phyloP scores from a whole-genome alignment of 2,329 filamentous ascomycete genomes.

The Tolypocladium endophyticum region DNA sequence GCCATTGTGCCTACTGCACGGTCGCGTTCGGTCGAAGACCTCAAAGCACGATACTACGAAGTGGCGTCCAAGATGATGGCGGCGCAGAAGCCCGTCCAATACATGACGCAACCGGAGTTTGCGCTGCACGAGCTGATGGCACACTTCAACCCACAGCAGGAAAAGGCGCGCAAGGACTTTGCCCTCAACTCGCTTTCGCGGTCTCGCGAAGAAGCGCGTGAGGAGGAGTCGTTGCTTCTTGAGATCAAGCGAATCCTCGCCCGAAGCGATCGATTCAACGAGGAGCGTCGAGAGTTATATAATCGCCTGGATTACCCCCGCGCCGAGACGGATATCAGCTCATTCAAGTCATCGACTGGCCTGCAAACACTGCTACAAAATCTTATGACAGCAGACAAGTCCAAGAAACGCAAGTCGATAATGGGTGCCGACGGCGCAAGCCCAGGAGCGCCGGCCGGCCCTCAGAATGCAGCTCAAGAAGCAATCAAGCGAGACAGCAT shows the following conservation, averaged over 20 bases:
- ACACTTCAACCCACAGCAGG: slow-evolving; percentile 73
- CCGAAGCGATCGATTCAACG: slow-evolving; percentile 74
- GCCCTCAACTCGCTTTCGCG: slow-evolving; percentile 70
- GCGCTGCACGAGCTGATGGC: slow-evolving; percentile 73
- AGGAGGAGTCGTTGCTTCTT: slow-evolving; percentile 80
- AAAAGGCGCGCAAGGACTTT: slow-evolving; percentile 73
- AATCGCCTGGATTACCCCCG: slow-evolving; percentile 74
- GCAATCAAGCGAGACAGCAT: slow-evolving; percentile 42
- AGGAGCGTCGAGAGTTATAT: slow-evolving; percentile 81
- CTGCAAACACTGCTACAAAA: slow-evolving; percentile 73
- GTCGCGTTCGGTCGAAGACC: slow-evolving; percentile 68
- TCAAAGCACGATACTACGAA: slow-evolving; percentile 86
- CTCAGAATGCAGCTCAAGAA: slow-evolving; percentile 25
- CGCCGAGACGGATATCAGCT: slow-evolving; percentile 56
- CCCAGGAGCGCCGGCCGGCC: slow-evolving; percentile 28
- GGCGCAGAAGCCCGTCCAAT: slow-evolving; percentile 66
- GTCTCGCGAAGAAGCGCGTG: slow-evolving; percentile 76
- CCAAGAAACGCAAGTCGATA: slow-evolving; percentile 74
- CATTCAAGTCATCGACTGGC: slow-evolving; percentile 73
- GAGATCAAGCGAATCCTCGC: slow-evolving; percentile 89
- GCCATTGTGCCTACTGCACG: slow-evolving; percentile 43
- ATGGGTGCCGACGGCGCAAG: slow-evolving; percentile 48
- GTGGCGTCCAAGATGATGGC: slow-evolving; percentile 77
- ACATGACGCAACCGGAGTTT: slow-evolving; percentile 82
- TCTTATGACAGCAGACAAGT: slow-evolving; percentile 73